A percentile compares a stretch with the other conserved stretches of the same genome.
Conservation (phyloP, 495 filamentous ascomycete species). For the Penicillium silybi region DNA sequence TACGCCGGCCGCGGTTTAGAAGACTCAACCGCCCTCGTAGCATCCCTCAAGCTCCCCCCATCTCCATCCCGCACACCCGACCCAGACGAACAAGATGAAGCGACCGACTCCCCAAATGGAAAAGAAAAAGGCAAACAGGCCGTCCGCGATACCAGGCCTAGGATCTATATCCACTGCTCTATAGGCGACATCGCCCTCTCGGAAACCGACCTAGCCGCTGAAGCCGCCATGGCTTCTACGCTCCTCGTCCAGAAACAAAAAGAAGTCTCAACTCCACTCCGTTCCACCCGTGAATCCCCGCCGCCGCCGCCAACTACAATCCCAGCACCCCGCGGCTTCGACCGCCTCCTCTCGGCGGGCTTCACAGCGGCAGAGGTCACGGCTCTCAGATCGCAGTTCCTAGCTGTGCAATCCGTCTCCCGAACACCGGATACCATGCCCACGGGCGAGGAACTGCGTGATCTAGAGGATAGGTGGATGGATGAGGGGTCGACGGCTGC, state of each 20-base stretch:
- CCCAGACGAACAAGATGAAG: constrained; percentile 27
- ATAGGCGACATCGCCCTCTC: constrained; percentile 66
- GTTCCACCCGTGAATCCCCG: constrained; percentile 2
- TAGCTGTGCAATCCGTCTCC: constrained; percentile 67
- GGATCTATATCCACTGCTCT: constrained; percentile 85
- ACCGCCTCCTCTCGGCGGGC: constrained; percentile 73
- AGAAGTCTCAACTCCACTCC: background rate
- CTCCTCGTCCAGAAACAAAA: constrained; percentile 18
- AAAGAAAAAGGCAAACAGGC: constrained; percentile 57
- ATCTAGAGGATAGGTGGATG: constrained; percentile 88
- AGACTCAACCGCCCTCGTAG: constrained; percentile 60
- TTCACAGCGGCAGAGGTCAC: constrained; percentile 80
- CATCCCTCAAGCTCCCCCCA: constrained; percentile 59
- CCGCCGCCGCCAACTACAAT: constrained; percentile 39
- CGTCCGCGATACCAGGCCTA: constrained; percentile 38
- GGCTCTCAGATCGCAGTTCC: constrained; percentile 79
- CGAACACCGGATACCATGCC: constrained; percentile 87
- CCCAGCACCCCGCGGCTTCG: constrained; percentile 79
- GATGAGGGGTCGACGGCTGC: constrained; percentile 60
- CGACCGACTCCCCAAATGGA: constrained; percentile 13
- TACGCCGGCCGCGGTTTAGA: constrained; percentile 79
- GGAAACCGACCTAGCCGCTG: constrained; percentile 60
- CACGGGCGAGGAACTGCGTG: constrained; percentile 51
- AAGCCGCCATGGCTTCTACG: constrained; percentile 51
- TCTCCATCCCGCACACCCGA: constrained; percentile 39